These are phyloP conservation scores for Mortierella sp. DNA, from an alignment of 371 early-diverging fungal species.

Conservation along the genomic window DNA sequence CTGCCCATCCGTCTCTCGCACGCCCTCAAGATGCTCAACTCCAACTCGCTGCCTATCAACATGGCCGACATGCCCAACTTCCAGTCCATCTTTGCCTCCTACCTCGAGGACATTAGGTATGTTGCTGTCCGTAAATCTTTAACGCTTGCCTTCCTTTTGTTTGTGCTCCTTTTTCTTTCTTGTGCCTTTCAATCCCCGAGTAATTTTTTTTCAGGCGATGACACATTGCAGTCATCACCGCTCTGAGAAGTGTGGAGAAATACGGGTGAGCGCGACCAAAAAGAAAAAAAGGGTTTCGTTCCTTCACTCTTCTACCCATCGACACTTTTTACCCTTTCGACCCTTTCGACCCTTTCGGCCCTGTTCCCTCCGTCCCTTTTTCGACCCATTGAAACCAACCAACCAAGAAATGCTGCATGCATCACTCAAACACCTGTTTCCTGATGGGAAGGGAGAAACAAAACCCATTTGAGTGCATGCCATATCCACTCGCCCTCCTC, in stretches of 20 bases:
- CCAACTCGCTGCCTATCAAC: slow-evolving; percentile 60
- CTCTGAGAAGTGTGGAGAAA: slow-evolving; percentile 26
- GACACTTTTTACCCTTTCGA: neutral
- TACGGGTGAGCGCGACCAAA: neutral
- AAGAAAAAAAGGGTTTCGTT: neutral
- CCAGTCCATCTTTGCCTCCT: slow-evolving; percentile 59
- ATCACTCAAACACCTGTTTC: slow-evolving; percentile 3
- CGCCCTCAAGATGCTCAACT: slow-evolving; percentile 67
- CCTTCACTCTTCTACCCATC: neutral
- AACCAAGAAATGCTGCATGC: neutral
- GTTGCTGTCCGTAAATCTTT: neutral
- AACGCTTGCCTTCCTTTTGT: neutral
- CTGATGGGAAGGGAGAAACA: neutral
- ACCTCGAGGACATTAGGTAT: slow-evolving; percentile 62
- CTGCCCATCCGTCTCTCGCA: slow-evolving; percentile 79
- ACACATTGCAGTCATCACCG: slow-evolving; percentile 30
- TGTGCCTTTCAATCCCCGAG: neutral
- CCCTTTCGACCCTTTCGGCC: neutral
- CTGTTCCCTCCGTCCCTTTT: neutral
- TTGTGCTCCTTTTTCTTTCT: slow-evolving; percentile 20
- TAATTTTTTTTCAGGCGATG: slow-evolving; percentile 12
- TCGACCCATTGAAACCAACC: neutral
- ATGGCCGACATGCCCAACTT: slow-evolving; percentile 63
- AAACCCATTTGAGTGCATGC: neutral
- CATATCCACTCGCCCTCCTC: neutral